Evolutionary conservation across 176 grass and related monocot species (phyloP).

Genomic region (Juncus effusus): DNA sequence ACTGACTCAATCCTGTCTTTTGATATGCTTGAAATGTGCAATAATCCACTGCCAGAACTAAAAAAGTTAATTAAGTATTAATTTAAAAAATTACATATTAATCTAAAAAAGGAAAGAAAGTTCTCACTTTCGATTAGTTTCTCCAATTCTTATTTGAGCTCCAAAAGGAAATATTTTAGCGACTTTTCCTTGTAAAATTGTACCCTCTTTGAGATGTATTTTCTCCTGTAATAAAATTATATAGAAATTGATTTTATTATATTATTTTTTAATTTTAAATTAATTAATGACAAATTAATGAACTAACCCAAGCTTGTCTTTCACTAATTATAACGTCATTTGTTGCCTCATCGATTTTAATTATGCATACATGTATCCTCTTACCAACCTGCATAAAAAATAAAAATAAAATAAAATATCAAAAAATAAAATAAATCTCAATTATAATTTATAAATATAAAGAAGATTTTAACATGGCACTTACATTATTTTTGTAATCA

Average conservation of each 20-base stretch:
- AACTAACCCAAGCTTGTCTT: constrained; percentile 81
- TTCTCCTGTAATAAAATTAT: constrained; percentile 44
- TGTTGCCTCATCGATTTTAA: constrained; percentile 57
- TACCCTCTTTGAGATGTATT: constrained; percentile 61
- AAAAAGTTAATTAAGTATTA: neutral
- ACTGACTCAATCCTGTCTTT: constrained; percentile 44
- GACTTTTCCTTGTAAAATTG: constrained; percentile 75
- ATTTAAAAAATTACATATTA: neutral
- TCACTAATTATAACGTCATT: constrained; percentile 90
- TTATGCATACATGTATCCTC: constrained; percentile 55
- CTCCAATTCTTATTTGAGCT: constrained; percentile 70
- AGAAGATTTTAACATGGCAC: constrained; percentile 15
- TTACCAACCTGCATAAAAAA: constrained; percentile 49
- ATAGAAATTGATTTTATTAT: constrained; percentile 2
- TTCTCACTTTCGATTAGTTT: constrained; percentile 72
- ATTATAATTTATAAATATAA: neutral
- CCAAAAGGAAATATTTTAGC: constrained; percentile 68
- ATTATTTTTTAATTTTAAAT: constrained; percentile 15
- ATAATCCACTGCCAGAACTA: constrained; percentile 58
- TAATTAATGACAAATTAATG: constrained; percentile 9
- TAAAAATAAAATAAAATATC: constrained; percentile 9
- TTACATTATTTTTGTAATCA: constrained; percentile 79
- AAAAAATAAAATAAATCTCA: constrained; percentile 1
- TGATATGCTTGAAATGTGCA: constrained; percentile 71
- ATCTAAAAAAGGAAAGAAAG: neutral